A percentile compares a stretch with the other conserved stretches of the same genome.
phyloP scores from a whole-genome alignment of 140 eudicot species.

The Erigeron philadelphicus region DNA sequence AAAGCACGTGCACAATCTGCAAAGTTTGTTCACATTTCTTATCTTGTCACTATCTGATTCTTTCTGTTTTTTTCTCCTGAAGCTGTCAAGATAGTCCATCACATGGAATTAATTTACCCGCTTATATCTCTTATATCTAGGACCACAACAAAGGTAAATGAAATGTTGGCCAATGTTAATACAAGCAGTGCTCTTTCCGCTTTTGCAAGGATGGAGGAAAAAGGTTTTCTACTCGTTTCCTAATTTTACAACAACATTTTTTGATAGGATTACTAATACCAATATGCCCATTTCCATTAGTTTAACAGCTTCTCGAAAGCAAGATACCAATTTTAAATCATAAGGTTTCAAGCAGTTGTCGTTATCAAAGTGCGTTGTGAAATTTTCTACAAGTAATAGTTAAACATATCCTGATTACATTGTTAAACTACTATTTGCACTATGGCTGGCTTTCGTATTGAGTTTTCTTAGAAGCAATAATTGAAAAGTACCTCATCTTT shows the following conservation, averaged over 20 bases:
- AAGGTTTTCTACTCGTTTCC: slow-evolving; percentile 35
- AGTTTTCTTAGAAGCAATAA: not conserved
- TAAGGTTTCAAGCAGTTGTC: no score
- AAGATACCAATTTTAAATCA: no score
- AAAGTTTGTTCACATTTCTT: slow-evolving; percentile 41
- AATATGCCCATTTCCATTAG: no score
- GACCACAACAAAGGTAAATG: slow-evolving; percentile 77
- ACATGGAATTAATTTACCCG: no score
- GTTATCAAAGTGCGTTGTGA: not conserved
- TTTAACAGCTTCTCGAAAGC: no score
- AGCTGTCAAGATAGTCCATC: no score
- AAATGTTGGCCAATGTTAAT: slow-evolving; percentile 74
- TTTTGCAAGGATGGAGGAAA: slow-evolving; percentile 92
- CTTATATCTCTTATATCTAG: slow-evolving; percentile 24
- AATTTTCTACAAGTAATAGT: slow-evolving; percentile 7
- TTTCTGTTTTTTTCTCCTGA: not conserved
- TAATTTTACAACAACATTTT: no score
- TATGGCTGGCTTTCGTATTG: not conserved
- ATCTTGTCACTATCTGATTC: no score
- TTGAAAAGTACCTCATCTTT: not conserved
- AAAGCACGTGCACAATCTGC: slow-evolving; percentile 98
- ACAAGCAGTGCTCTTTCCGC: slow-evolving; percentile 90
- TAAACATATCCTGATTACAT: not conserved
- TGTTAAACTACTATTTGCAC: not conserved
- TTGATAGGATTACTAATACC: no score